Evolutionary conservation across 768 basidiomycete genomes (phyloP).

Genomic region (Hysterangium stoloniferum): DNA sequence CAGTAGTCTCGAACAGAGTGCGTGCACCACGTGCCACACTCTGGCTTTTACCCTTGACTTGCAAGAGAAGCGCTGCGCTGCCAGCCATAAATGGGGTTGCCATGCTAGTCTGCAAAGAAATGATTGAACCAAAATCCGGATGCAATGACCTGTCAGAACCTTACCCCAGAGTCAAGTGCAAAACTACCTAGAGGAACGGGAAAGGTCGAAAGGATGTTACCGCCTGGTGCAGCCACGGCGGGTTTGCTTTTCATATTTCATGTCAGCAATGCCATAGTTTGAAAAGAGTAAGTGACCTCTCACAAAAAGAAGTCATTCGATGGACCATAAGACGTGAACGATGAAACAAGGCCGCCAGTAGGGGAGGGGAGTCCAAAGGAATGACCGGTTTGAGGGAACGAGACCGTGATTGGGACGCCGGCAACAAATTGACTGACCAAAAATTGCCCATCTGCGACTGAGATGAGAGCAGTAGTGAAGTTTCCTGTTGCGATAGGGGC

Average conservation of each 20-base stretch:
- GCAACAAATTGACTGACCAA: slow-evolving; percentile 43
- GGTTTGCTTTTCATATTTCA: slow-evolving; percentile 33
- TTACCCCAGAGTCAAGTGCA: slow-evolving; percentile 30
- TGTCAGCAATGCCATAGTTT: neutral
- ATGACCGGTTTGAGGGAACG: slow-evolving; percentile 41
- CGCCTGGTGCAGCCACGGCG: slow-evolving; percentile 45
- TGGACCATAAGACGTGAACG: slow-evolving; percentile 51
- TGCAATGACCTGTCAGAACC: neutral
- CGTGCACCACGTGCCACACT: slow-evolving; percentile 26
- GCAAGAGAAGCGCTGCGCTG: slow-evolving; percentile 35
- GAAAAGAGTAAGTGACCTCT: neutral
- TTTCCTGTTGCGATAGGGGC: slow-evolving; percentile 34
- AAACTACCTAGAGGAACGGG: slow-evolving; percentile 35
- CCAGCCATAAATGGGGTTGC: slow-evolving; percentile 39
- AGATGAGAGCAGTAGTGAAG: slow-evolving; percentile 44
- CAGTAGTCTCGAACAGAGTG: slow-evolving; percentile 42
- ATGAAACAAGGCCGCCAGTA: slow-evolving; percentile 47
- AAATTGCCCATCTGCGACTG: slow-evolving; percentile 47
- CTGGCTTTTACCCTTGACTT: slow-evolving; percentile 29
- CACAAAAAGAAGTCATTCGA: slow-evolving; percentile 47
- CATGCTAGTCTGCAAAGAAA: slow-evolving; percentile 27
- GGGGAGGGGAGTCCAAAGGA: slow-evolving; percentile 39
- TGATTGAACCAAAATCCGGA: neutral
- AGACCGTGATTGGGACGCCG: slow-evolving; percentile 33
- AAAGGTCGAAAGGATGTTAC: slow-evolving; percentile 41